A percentile compares a stretch with the other conserved stretches of the same genome.
phyloP scores from a whole-genome alignment of 2,329 filamentous ascomycete genomes.

The Monosporascus ibericus region DNA sequence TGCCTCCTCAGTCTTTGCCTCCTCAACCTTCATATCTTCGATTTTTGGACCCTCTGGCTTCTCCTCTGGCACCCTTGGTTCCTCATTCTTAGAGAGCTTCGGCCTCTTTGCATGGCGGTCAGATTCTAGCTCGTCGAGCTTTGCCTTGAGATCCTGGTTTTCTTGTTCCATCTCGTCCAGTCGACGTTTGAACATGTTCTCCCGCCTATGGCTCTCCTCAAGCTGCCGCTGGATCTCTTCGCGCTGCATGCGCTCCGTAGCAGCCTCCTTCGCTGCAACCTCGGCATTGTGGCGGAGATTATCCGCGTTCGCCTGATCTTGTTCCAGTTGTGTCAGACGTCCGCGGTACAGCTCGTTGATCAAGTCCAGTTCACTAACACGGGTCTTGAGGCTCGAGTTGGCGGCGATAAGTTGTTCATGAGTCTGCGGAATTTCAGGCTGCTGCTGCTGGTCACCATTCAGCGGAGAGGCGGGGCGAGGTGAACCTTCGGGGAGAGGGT shows the following conservation, averaged over 20 bases:
- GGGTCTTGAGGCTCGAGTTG: conserved; percentile 86
- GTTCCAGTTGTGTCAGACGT: conserved; percentile 72
- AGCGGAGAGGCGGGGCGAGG: conserved; percentile 45
- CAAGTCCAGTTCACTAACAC: conserved; percentile 89
- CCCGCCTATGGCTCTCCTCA: conserved; percentile 70
- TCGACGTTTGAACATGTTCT: conserved; percentile 75
- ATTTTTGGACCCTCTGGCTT: conserved; percentile 5
- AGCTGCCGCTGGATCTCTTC: conserved; percentile 49
- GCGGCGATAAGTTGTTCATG: conserved; percentile 74
- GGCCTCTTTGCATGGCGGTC: conserved; percentile 20
- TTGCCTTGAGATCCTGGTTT: conserved; percentile 24
- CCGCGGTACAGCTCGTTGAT: conserved; percentile 82
- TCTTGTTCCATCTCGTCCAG: conserved; percentile 72
- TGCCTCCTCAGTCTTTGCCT: conserved; percentile 18
- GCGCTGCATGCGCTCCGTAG: conserved; percentile 51
- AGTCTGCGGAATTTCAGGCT: conserved; percentile 65
- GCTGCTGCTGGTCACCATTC: conserved; percentile 52
- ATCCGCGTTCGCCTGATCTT: conserved; percentile 62
- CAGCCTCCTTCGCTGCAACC: conserved; percentile 49
- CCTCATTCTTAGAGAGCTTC: conserved; percentile 19
- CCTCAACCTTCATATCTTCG: conserved; percentile 16
- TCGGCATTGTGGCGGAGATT: conserved; percentile 45
- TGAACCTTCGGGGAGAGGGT: conserved; percentile 46
- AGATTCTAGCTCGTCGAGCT: conserved; percentile 18
- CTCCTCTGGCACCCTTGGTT: conserved; percentile 6